These are phyloP conservation scores for Thalia dealbata DNA, from an alignment of 176 grass and related monocot species.

Conservation along the genomic window DNA sequence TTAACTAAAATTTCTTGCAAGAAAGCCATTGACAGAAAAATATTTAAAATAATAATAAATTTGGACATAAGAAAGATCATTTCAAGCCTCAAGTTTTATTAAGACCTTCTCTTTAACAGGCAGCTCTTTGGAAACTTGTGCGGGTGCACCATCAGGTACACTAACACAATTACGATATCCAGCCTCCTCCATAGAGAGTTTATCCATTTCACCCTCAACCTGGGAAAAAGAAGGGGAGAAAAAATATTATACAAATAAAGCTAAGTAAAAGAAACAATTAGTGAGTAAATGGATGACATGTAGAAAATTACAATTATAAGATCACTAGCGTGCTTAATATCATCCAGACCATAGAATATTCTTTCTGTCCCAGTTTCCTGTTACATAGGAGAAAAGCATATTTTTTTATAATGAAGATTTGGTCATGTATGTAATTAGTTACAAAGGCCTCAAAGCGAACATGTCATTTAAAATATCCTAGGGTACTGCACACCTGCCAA, in stretches of 20 bases:
- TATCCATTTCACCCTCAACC: conserved; percentile 99
- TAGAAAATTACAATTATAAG: conserved; percentile 76
- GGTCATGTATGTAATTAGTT: background rate
- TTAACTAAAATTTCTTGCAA: background rate
- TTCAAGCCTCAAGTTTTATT: conserved; percentile 16
- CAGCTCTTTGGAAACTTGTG: conserved; percentile 42
- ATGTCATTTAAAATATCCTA: conserved; percentile 5
- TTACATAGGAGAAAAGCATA: conserved; percentile 16
- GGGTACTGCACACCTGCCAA: conserved; percentile 52
- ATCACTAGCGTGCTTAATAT: conserved; percentile 52
- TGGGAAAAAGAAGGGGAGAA: conserved; percentile 15
- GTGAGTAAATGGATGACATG: conserved; percentile 4
- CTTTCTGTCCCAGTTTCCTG: conserved; percentile 69
- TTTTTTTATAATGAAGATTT: background rate
- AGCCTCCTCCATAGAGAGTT: conserved; percentile 94
- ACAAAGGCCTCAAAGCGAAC: background rate
- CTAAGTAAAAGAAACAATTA: background rate
- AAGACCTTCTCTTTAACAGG: conserved; percentile 53
- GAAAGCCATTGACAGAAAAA: background rate
- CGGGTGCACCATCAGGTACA: conserved; percentile 85
- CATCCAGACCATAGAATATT: conserved; percentile 93
- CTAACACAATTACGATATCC: conserved; percentile 86
- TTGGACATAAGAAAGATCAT: conserved; percentile 6
- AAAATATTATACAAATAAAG: background rate
- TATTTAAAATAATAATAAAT: conserved; percentile 10